Evolutionary conservation across 2,329 filamentous ascomycete genomes (phyloP), one percentile per base, ranked within the genome.

Genomic region (Pezicula neosporulosa): DNA sequence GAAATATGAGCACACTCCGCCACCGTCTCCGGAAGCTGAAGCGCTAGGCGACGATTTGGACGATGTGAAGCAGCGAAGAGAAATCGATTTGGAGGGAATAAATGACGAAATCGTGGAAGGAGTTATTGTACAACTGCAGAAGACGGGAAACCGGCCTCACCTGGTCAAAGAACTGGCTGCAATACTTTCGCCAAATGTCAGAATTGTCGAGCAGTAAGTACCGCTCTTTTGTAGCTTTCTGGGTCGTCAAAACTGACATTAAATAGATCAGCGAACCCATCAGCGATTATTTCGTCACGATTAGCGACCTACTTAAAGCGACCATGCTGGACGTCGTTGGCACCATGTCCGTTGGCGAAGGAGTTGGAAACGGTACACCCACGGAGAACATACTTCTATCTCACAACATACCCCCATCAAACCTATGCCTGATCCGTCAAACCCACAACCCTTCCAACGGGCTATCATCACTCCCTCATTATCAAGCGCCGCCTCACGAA

Each of bases 41-140:
- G 30, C 48, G 4, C 21, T 37, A n/a, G 43, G 39, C 56, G 67
- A 70, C 36, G 68, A 71, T 33, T 61, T 57, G 47, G 71, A 73
- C 44, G 73, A 75, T 56, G 66, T 65, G 59, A 71, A 73, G 53
- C 68, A 55, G 51, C 64, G 58, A 48, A 71, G 66, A 54, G 86
- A 85, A 66, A 81, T 94, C 65, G 88, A 95, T 68, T 81, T 90
- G 47, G 86, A 91, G 58, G 83, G 84, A 37, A 92, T 97, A 71
- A 90, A 92, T 66, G 94, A 99, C 69, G 91, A 96, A 65, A 96
- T 99, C 62, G 93, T 99, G 47, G 87, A 95, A 66, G 90, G 85
- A 15, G 90, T 95, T 45, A 90, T 97, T 63, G 74, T 89, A 61
- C 91, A 96, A 72, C 77, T 99, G 50, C 86, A 96, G 69, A 87